Conservation (phyloP, 2,329 filamentous ascomycete species). For the Aspergillus hiratsukae region DNA sequence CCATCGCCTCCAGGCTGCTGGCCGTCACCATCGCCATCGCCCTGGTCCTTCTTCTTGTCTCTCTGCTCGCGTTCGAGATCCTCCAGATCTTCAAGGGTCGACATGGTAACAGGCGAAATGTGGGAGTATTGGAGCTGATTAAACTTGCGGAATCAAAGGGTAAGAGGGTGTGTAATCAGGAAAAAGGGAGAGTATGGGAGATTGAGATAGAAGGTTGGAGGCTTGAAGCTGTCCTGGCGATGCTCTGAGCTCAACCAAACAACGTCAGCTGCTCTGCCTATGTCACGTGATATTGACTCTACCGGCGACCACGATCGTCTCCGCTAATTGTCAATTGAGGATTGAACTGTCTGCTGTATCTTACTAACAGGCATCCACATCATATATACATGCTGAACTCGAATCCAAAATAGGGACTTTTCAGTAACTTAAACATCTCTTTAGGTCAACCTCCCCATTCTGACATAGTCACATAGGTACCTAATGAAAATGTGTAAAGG, state of each 20-base stretch:
- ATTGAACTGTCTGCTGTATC: too few relatives aligned
- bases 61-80: constrained; percentile 77
- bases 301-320: constrained; percentile 12
- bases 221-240: constrained; percentile 13
- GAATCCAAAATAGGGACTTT: too few relatives aligned
- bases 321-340: too few relatives aligned
- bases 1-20: constrained; percentile 58
- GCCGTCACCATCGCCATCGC: constrained; percentile 52
- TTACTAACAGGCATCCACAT: too few relatives aligned
- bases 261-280: constrained; percentile 30
- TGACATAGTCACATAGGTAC: too few relatives aligned
- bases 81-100: constrained; percentile 87
- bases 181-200: background rate
- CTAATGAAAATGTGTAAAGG: too few relatives aligned
- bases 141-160: background rate
- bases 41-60: constrained; percentile 64
- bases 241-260: constrained; percentile 30
- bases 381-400: too few relatives aligned
- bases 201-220: constrained; percentile 6
- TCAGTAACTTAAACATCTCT: too few relatives aligned
- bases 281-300: constrained; percentile 24
- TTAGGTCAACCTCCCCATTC: too few relatives aligned
- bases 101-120: constrained; percentile 54
- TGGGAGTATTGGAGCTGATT: background rate
- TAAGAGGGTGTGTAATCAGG: background rate